Evolutionary conservation across 345 rosid species (phyloP).

Genomic region (Gossypium herbaceum): DNA sequence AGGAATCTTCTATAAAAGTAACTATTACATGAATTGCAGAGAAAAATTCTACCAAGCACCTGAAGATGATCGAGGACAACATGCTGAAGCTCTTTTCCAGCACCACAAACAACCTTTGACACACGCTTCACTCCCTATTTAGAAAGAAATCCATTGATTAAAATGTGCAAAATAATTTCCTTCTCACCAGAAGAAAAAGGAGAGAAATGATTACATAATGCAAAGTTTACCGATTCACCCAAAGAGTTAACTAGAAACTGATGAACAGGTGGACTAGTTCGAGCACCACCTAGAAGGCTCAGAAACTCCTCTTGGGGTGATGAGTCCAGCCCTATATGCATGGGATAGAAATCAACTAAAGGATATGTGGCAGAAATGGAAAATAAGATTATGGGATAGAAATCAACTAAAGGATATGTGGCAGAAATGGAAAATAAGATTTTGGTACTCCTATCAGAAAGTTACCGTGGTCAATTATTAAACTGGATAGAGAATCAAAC

Average conservation of each 20-base stretch:
- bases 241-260: slow-evolving; percentile 86
- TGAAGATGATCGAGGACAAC: slow-evolving; percentile 85
- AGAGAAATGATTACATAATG: slow-evolving; percentile 15
- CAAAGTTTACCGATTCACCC: slow-evolving; percentile 67
- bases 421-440: slow-evolving; percentile 14
- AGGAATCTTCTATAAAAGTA: neutral
- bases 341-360: slow-evolving; percentile 18
- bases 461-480: slow-evolving; percentile 74
- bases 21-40: slow-evolving; percentile 15
- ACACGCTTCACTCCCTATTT: slow-evolving; percentile 85
- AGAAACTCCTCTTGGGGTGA: slow-evolving; percentile 92
- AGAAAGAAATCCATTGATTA: slow-evolving; percentile 21
- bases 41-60: slow-evolving; percentile 39
- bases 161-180: slow-evolving; percentile 10
- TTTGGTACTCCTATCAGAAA: slow-evolving; percentile 16
- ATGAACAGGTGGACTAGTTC: slow-evolving; percentile 85
- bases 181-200: neutral
- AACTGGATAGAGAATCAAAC: slow-evolving; percentile 63
- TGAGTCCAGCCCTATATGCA: slow-evolving; percentile 67
- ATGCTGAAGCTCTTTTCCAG: slow-evolving; percentile 86
- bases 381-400: slow-evolving; percentile 11
- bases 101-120: slow-evolving; percentile 72
- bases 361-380: slow-evolving; percentile 17
- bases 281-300: slow-evolving; percentile 85
- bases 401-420: slow-evolving; percentile 18